Conservation (phyloP, 1,139 yeast species). For the Sugiyamaella novakii region DNA sequence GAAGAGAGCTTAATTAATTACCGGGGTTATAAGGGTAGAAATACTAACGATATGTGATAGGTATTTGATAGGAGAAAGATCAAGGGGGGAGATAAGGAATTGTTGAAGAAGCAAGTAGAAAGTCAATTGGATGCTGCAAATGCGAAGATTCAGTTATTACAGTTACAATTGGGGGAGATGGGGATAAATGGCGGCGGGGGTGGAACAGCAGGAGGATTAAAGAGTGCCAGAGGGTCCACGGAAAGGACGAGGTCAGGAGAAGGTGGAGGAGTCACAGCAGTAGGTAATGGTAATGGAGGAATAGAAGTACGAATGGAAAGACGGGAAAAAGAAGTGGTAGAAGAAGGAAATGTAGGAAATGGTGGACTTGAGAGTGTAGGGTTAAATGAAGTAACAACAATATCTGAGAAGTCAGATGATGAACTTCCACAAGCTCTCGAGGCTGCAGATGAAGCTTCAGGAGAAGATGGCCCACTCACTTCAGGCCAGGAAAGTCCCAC, state of each 20-base stretch:
- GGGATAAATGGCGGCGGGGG: conserved; percentile 26
- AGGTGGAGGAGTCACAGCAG: background rate
- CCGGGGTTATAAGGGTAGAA: background rate
- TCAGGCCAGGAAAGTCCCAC: conserved; percentile 46
- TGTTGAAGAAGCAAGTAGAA: conserved; percentile 40
- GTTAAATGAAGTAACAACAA: background rate
- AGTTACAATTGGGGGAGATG: conserved; percentile 38
- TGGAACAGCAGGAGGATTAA: background rate
- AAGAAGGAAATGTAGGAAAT: background rate
- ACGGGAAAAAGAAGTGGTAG: background rate
- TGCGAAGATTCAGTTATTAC: conserved; percentile 41
- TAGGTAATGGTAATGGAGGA: conserved; percentile 1
- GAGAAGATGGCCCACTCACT: conserved; percentile 10
- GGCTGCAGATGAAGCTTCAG: conserved; percentile 12
- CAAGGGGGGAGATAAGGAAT: conserved; percentile 35
- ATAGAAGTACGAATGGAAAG: background rate
- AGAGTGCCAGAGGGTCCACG: background rate
- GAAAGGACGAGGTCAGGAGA: background rate
- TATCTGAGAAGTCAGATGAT: too few relatives aligned
- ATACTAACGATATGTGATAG: too few relatives aligned
- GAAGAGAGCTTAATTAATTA: too few relatives aligned
- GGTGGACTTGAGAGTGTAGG: background rate
- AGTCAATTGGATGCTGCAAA: conserved; percentile 45
- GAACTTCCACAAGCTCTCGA: background rate
- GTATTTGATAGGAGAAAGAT: conserved; percentile 33